phyloP scores from a whole-genome alignment of 2,329 filamentous ascomycete genomes.

The Paradendryphiella salina region DNA sequence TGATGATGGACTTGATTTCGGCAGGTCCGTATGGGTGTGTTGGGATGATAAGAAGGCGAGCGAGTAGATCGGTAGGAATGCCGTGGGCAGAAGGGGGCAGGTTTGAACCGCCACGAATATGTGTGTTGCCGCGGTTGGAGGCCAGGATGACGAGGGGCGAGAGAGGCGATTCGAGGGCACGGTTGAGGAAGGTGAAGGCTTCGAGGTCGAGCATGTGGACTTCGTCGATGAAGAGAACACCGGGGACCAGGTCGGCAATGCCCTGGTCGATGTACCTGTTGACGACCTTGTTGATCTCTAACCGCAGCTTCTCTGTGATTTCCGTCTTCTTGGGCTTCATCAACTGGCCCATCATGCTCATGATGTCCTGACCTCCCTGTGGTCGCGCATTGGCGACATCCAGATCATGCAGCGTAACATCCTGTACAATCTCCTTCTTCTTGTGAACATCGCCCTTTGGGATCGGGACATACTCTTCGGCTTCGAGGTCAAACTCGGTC shows the following conservation, averaged over 20 bases:
- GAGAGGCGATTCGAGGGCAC: conserved; percentile 91
- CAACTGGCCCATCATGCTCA: conserved; percentile 99
- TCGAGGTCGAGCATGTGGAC: conserved; percentile 99
- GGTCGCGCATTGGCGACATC: conserved; percentile 94
- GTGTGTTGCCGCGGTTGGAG: conserved; percentile 92
- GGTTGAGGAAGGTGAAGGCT: conserved; percentile 98
- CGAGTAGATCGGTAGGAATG: conserved; percentile 89
- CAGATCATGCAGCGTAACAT: conserved; percentile 94
- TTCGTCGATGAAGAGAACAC: conserved; percentile 98
- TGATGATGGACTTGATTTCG: conserved; percentile 91
- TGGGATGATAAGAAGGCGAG: conserved; percentile 92
- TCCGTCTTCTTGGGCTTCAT: conserved; percentile 99
- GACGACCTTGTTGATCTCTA: conserved; percentile 98
- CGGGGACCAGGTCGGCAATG: conserved; percentile 95
- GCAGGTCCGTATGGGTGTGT: conserved; percentile 85
- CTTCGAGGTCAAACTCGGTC: conserved; percentile 97
- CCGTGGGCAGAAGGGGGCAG: conserved; percentile 74
- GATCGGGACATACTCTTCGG: conserved; percentile 97
- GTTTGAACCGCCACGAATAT: conserved; percentile 81
- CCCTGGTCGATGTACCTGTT: conserved; percentile 99
- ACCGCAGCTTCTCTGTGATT: conserved; percentile 94
- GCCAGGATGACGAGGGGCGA: conserved; percentile 97
- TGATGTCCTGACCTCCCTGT: conserved; percentile 97
- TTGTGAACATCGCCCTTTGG: conserved; percentile 99
- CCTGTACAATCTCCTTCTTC: conserved; percentile 99